phyloP scores from a whole-genome alignment of 2,329 filamentous ascomycete species.

The Cytospora mali region DNA sequence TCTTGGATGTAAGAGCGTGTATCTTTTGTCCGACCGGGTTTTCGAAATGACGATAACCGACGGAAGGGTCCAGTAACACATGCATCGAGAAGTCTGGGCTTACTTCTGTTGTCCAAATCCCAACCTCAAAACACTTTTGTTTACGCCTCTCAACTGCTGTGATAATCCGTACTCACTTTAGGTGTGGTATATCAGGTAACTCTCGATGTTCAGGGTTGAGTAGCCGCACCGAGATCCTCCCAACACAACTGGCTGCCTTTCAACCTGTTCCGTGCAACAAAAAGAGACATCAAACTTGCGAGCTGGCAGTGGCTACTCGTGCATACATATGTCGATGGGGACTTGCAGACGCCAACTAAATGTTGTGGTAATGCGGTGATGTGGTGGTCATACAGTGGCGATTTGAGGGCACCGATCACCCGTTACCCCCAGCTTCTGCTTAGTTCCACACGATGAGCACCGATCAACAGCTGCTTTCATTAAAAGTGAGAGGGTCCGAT shows the following conservation, averaged over 20 bases:
- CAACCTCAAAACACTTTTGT: background rate
- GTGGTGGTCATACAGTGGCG: background rate
- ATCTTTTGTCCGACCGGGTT: too few species aligned
- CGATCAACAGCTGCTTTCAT: background rate
- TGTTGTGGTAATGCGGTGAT: background rate
- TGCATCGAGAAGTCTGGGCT: background rate
- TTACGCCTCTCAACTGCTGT: too few species aligned
- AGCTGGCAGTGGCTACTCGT: background rate
- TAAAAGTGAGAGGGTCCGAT: background rate
- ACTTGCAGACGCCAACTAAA: background rate
- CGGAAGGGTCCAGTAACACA: too few species aligned
- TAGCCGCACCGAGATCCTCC: background rate
- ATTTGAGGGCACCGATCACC: background rate
- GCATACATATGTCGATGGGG: background rate
- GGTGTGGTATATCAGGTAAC: too few species aligned
- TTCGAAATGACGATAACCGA: too few species aligned
- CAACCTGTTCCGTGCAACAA: background rate
- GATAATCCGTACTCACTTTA: too few species aligned
- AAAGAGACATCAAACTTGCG: background rate
- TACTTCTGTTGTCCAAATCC: background rate
- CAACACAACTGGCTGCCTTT: background rate
- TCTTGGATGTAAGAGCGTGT: too few species aligned
- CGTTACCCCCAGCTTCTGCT: background rate
- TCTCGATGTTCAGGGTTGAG: background rate
- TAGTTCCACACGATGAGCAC: background rate